These are phyloP conservation scores for Apiotrichum porosum DNA, from an alignment of 1,284 basidiomycete species.

Conservation along the genomic window DNA sequence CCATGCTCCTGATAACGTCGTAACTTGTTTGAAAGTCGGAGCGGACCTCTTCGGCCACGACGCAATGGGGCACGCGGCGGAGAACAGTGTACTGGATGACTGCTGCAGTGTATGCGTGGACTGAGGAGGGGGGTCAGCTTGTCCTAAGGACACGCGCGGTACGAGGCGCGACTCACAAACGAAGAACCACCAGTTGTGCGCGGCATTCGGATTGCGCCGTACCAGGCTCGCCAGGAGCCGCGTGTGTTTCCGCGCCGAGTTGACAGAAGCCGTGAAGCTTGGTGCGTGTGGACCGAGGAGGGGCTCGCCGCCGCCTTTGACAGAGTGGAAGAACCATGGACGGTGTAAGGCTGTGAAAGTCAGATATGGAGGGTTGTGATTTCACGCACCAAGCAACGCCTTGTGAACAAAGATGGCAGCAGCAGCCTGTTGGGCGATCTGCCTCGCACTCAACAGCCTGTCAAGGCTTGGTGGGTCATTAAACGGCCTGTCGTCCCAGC, in stretches of 20 bases:
- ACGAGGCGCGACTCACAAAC: slow-evolving; percentile 15
- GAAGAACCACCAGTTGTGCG: slow-evolving; percentile 25
- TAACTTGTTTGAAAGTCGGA: slow-evolving; percentile 15
- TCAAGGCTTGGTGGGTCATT: background rate
- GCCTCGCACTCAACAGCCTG: slow-evolving; percentile 7
- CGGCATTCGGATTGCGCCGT: slow-evolving; percentile 10
- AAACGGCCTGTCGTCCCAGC: slow-evolving; percentile 10
- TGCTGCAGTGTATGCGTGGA: slow-evolving; percentile 25
- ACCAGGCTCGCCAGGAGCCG: slow-evolving; percentile 17
- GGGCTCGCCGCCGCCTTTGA: slow-evolving; percentile 16
- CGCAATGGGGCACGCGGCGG: slow-evolving; percentile 18
- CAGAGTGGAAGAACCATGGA: slow-evolving; percentile 22
- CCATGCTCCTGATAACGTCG: slow-evolving; percentile 19
- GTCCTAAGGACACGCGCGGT: no score
- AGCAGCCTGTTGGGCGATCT: slow-evolving; percentile 21
- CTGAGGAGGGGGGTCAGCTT: background rate
- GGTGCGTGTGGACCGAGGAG: slow-evolving; percentile 19
- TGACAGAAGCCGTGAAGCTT: slow-evolving; percentile 23
- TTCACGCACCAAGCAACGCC: slow-evolving; percentile 14
- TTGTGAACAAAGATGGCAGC: slow-evolving; percentile 24
- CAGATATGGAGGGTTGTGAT: background rate
- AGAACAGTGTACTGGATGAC: slow-evolving; percentile 23
- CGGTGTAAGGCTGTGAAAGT: slow-evolving; percentile 16
- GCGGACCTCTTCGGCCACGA: slow-evolving; percentile 26
- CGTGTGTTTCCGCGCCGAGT: slow-evolving; percentile 21